A percentile compares a stretch with the other conserved stretches of the same genome.
Evolutionary conservation across 352 stramenopile genomes (phyloP).

Genomic region (Globisporangium cystogenes): DNA sequence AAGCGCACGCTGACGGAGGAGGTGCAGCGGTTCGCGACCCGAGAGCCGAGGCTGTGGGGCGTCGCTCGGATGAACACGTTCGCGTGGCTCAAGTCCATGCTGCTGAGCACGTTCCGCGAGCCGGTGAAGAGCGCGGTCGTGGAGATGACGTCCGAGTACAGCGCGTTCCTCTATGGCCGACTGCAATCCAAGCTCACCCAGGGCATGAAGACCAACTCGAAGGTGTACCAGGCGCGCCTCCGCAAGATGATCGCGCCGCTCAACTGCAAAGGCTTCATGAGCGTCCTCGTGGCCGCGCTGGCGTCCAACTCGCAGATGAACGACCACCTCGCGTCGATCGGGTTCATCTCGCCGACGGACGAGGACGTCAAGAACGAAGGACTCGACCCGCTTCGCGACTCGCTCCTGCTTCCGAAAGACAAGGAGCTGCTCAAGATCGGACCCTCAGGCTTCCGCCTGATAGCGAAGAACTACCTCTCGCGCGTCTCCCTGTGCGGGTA

Average conservation of each 20-base stretch:
- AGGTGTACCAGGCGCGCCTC: constrained; percentile 33
- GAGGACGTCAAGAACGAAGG: constrained; percentile 31
- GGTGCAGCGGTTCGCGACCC: constrained; percentile 32
- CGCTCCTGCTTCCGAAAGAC: constrained; percentile 30
- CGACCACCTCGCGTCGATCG: constrained; percentile 36
- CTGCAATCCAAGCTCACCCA: constrained; percentile 32
- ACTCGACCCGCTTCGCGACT: constrained; percentile 18
- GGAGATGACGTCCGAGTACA: constrained; percentile 36
- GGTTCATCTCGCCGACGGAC: constrained; percentile 41
- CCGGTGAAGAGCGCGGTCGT: constrained; percentile 18
- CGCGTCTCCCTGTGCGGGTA: constrained; percentile 37
- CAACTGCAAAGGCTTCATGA: constrained; percentile 28
- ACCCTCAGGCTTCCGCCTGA: constrained; percentile 18
- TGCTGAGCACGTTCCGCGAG: constrained; percentile 38
- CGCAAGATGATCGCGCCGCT: constrained; percentile 33
- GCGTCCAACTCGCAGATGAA: constrained; percentile 34
- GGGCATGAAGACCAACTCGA: constrained; percentile 20
- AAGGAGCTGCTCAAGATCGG: constrained; percentile 22
- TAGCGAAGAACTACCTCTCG: constrained; percentile 37
- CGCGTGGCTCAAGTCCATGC: constrained; percentile 45
- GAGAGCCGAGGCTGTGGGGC: constrained; percentile 27
- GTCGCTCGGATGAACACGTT: constrained; percentile 40
- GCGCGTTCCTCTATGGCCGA: constrained; percentile 24
- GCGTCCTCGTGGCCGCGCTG: constrained; percentile 31
- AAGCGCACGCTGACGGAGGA: constrained; percentile 38